Conservation (phyloP, 371 early-diverging fungal genomes). For the Lichtheimia ornata region DNA sequence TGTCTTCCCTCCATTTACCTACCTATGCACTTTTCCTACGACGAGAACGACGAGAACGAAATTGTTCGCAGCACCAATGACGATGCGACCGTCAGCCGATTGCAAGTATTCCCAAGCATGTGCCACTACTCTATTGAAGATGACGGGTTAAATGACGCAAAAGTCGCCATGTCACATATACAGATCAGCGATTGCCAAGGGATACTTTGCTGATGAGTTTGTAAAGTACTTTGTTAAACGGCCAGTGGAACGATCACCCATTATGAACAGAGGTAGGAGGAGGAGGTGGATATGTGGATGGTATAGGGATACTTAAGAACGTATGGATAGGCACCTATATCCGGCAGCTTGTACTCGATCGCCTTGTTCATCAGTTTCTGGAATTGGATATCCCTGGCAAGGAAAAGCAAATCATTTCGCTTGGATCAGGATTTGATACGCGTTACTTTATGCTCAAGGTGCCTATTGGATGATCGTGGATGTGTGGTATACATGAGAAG, state of each 20-base stretch:
- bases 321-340: slow-evolving; percentile 64
- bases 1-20: too few species aligned
- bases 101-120: slow-evolving; percentile 44
- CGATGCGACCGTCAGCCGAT: slow-evolving; percentile 81
- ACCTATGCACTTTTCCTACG: too few species aligned
- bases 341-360: slow-evolving; percentile 71
- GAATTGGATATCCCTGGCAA: slow-evolving; percentile 18
- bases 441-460: slow-evolving; percentile 74
- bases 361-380: slow-evolving; percentile 65
- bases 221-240: slow-evolving; percentile 73
- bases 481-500: background rate
- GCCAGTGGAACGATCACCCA: slow-evolving; percentile 74
- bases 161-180: background rate
- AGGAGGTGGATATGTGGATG: background rate
- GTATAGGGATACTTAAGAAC: background rate
- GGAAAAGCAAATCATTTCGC: slow-evolving; percentile 77
- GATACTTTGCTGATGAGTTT: slow-evolving; percentile 84
- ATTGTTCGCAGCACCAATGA: slow-evolving; percentile 84
- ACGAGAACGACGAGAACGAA: slow-evolving; percentile 41
- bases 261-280: slow-evolving; percentile 87
- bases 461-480: slow-evolving; percentile 10
- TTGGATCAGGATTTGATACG: slow-evolving; percentile 94
- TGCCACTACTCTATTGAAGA: background rate
- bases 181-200: slow-evolving; percentile 82
- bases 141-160: too few species aligned